Base-by-base conservation (phyloP, 2,329 filamentous ascomycete genomes). In the Escovopsis sp. region DNA sequence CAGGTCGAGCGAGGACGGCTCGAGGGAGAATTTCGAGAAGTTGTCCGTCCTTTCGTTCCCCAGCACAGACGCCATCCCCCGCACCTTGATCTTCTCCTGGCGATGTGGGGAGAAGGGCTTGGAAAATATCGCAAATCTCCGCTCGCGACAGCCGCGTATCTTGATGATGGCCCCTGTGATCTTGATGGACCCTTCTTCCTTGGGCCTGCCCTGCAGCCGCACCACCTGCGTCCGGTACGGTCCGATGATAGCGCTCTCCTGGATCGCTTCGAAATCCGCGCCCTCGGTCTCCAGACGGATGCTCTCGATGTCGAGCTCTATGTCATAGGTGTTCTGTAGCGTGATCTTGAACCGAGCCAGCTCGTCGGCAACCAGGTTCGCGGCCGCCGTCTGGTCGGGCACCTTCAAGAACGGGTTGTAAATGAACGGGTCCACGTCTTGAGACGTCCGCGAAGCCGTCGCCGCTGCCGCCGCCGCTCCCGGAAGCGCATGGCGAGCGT, bases 281-380 rank as follows among this genome's bases (percentile, higher is more conserved):
- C 84, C 86, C 40, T 82, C 74, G 9, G 76, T 72, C 41, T 85
- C 76, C 6, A 98, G 62, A 18, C 67, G 69, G 31, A 98, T 68
- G 35, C 74, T 79, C 51, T 96, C 86, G 25, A 98, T 76, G 36
- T 93, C 84, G 4, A 98, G 62, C 41, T 94, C 85, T 43, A 96
- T 79, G 40, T 96, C 88, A 46, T 86, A 94, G 0, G 87, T 85
- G 47, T 98, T 98, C 51, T 96, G 90, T 14, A 98, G 63, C 2
- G 81, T 86, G 21, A 96, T 69, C 45, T 72, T 71, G 55, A 94
- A 94, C 4, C 70, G 75, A 2, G 82, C 77, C 39, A 72, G 60
- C 54, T 96, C 87, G 13, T 76, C 78, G 4, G 83, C 76, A 15
- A 96, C 82, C 21, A 94, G 63, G 1, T 85, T 70, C 39, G 86